phyloP scores from a whole-genome alignment of 139 green algal genomes.

The Chlorella sp. region DNA sequence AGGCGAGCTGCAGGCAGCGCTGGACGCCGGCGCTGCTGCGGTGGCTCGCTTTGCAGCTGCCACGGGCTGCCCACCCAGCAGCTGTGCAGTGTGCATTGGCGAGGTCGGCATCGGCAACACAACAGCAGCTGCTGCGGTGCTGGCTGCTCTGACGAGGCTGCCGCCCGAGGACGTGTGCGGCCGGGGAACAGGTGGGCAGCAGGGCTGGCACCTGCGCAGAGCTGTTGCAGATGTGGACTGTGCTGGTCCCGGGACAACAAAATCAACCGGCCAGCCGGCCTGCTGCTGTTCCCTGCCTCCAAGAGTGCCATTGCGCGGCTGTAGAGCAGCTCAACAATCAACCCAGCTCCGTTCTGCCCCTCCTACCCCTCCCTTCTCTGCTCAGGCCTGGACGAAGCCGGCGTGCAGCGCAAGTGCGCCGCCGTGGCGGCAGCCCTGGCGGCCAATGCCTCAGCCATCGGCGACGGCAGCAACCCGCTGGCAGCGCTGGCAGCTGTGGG shows the following conservation, averaged over 20 bases:
- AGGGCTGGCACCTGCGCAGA: too few relatives aligned
- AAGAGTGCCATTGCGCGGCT: too few relatives aligned
- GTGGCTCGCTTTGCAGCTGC: not conserved
- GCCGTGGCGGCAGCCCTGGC: conserved; percentile 45
- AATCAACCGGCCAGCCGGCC: too few relatives aligned
- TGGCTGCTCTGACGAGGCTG: conserved; percentile 47
- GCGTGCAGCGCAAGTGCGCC: conserved; percentile 39
- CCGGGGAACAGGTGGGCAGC: conserved; percentile 31
- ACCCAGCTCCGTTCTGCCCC: too few relatives aligned
- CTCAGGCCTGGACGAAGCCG: conserved; percentile 51
- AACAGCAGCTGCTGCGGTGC: conserved; percentile 52
- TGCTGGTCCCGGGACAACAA: too few relatives aligned
- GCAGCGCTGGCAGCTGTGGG: conserved; percentile 48
- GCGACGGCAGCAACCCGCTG: not conserved
- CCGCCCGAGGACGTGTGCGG: conserved; percentile 45
- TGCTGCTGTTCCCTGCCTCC: not conserved
- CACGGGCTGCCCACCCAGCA: not conserved
- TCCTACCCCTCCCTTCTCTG: too few relatives aligned
- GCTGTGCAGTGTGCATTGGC: conserved; percentile 23
- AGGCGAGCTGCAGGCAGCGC: not conserved
- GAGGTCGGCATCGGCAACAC: conserved; percentile 71
- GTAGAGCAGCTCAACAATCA: too few relatives aligned
- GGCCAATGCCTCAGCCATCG: conserved; percentile 33
- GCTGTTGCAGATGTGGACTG: not conserved
- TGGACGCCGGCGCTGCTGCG: not conserved